Base-by-base conservation (phyloP, 192 early-diverging fungal species). In the Gamsiella multidivaricata region DNA sequence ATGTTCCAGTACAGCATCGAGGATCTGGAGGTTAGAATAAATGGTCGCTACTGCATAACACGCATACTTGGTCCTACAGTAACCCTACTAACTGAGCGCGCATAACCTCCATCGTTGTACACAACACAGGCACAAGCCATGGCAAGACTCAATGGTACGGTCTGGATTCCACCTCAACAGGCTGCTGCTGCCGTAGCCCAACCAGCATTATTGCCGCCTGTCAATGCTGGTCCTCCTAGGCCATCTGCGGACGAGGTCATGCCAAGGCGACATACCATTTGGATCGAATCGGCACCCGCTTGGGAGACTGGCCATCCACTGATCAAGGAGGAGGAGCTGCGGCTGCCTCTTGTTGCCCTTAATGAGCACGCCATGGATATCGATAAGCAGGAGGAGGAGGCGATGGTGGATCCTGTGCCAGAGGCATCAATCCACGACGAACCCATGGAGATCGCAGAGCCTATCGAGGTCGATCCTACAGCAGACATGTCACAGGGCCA, bases 1-100 rank as follows among this genome's bases (percentile, higher is more conserved):
- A 82, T 82, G 25, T 91, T 91, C 71, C 74, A 82, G 14, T 79
- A 64, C 54, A 70, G 73, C 37, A 61, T 76, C n/a, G 68, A 59
- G 10, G 85, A 81, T 41, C 31, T 79, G 47, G 74, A 69, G 65
- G 80, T 69, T 57, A 15, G 15, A 64, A 39, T 39, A 9, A 9
- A 9, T 39, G 7, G 37, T 12, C 37, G 37, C 7, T 39, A 12
- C 37, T 12, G 14, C 39, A 41, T 41, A n/a, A n/a, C n/a, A n/a
- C n/a, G n/a, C n/a, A n/a, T n/a, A n/a, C n/a, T n/a, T n/a, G n/a
- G n/a, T n/a, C n/a, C n/a, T n/a, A n/a, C n/a, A n/a, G n/a, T n/a
- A 14, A 46, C 43, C 3, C 14, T 15, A 46, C 14, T 46, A 14
- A 20, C 32, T 50, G 25, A n/a, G n/a, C n/a, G n/a, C 28, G 22